Evolutionary conservation across 768 basidiomycete genomes (phyloP).

Genomic region (Leucosporidium yakuticum): DNA sequence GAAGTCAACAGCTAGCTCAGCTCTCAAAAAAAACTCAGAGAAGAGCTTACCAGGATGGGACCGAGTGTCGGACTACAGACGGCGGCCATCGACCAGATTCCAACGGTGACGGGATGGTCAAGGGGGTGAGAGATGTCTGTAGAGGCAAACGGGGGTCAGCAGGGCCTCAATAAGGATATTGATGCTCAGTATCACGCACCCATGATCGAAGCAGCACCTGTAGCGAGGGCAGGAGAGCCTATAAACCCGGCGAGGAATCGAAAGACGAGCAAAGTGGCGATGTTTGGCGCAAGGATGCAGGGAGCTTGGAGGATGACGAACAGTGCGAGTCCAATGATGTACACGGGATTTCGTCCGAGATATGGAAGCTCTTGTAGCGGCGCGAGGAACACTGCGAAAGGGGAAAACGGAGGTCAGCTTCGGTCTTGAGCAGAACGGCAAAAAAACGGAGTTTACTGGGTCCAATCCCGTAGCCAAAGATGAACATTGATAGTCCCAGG

Average conservation of each 20-base stretch:
- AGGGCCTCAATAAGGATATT: no score
- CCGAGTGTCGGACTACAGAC: conserved; percentile 38
- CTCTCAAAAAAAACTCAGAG: conserved; percentile 36
- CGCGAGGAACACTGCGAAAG: conserved; percentile 26
- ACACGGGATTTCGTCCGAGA: conserved; percentile 44
- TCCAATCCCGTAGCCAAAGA: conserved; percentile 42
- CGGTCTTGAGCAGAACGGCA: no score
- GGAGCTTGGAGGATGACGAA: conserved; percentile 43
- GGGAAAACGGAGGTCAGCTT: no score
- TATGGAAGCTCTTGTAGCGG: conserved; percentile 43
- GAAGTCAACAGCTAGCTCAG: conserved; percentile 38
- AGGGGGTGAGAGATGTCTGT: conserved; percentile 22
- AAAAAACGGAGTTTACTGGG: conserved; percentile 27
- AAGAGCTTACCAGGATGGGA: conserved; percentile 6
- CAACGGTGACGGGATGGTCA: conserved; percentile 41
- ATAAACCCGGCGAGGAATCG: conserved; percentile 45
- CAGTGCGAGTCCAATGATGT: conserved; percentile 43
- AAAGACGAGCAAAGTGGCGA: conserved; percentile 40
- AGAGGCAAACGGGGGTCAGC: no score
- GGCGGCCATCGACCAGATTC: conserved; percentile 39
- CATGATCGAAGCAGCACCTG: conserved; percentile 40
- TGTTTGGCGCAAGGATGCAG: conserved; percentile 14
- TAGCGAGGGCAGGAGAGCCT: conserved; percentile 44
- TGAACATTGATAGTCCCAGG: conserved; percentile 40
- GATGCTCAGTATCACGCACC: background rate